Evolutionary conservation across 768 basidiomycete genomes (phyloP), one percentile per base, ranked within the genome.

Genomic region (Crassisporium funariophilum): DNA sequence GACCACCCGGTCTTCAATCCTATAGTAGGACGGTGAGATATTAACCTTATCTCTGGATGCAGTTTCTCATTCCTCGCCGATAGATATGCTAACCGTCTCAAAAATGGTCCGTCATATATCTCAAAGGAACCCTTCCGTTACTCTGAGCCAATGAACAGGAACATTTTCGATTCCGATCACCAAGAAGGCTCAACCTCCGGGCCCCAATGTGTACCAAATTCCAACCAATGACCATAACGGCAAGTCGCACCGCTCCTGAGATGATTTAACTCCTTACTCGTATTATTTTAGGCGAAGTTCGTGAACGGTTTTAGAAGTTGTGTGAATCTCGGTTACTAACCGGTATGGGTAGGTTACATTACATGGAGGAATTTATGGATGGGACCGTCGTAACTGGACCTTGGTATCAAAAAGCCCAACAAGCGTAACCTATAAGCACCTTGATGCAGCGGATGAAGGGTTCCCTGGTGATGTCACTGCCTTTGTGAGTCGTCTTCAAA

Each of bases 341-440:
- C n/a, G 20, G 21, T 41, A 59, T 58, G n/a, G 59, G 8, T 55
- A 73, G 60, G 76, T 77, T 24, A 80, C 78, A 2, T 65, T 83
- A 1, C 82, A 83, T 57, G 81, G 81, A 0, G 80, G 82, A 1
- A 71, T 72, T 13, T 63, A 69, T 41, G 81, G 82, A 15, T 84
- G 76, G 73, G 83, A 83, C 54, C 70, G 74, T 12, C 73, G 76
- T 5, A 77, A 75, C 61, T 83, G 81, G 81, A 78, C 73, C 2
- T 48, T 81, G 5, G 70, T 73, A 0, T 60, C 65, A 10, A 69
- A 65, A 50, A 67, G 70, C 4, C 52, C 65, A 13, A 75, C 69
- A 1, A 77, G 76, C 40, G 77, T 83, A 2, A 79, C 77, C 0
- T 83, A 74, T 59, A 69, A 69, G 46, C 77, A 78, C 47, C 21